Evolutionary conservation across 2,329 filamentous ascomycete genomes (phyloP), one percentile per base, ranked within the genome.

Genomic region (Monilinia fructicola): DNA sequence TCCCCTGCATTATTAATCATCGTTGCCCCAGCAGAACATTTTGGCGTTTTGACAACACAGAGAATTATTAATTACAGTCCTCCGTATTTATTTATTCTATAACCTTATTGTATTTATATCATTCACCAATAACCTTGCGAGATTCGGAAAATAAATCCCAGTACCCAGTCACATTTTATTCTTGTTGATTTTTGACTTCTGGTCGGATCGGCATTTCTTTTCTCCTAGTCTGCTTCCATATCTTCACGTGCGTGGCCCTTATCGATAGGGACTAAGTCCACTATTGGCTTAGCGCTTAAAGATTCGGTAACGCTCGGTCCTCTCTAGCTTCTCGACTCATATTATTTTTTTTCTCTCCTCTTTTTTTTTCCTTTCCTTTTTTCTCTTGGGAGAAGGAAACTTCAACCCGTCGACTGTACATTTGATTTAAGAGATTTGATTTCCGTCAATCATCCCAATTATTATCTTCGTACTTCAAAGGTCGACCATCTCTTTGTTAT

Each of bases 371-470:
- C 64, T 69, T 69, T 78, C 79, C 76, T 79, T 78, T 81, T 79
- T 78, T 81, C 79, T 78, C 79, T 80, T 83, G 82, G 82, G 82
- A 81, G 81, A 83, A 83, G 81, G 78, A 78, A 77, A 79, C 80
- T 83, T 84, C 83, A 82, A 82, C 84, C 84, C 85, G 83, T 84
- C 83, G 83, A 80, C 81, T 80, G 77, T 78, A 79, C 78, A 77
- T 78, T 79, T 73, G 71, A 74, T 75, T 69, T 75, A 77, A 73
- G 72, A 64, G 48, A 60, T 79, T 81, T 78, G 10, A 38, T 7
- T 35, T 35, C 31, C 31, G 31, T 46, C n/a, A 60, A 52, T 62
- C 21, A 16, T n/a, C 35, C 26, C n/a, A 60, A 52, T 62, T 21
- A 16, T 18, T 44, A n/a, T 18, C 21, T 54, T 55, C 31, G 42